A percentile compares a stretch with the other conserved stretches of the same genome.
These are phyloP conservation scores for Cercospora sojina DNA, from an alignment of 2,329 filamentous ascomycete genomes.

Conservation along the genomic window DNA sequence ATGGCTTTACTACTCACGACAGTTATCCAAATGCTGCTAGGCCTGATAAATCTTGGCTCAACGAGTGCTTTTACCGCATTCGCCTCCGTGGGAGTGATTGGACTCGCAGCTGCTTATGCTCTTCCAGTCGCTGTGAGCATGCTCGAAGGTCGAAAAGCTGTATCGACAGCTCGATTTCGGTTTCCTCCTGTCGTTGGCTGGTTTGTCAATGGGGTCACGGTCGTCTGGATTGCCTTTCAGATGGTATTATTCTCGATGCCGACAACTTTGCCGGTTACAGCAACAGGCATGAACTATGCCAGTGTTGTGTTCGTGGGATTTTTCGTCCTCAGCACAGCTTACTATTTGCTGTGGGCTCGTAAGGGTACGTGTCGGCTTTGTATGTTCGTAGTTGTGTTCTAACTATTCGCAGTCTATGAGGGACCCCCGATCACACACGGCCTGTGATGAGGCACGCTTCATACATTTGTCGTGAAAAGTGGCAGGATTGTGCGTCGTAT, in stretches of 20 bases:
- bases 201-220: conserved; percentile 31
- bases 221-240: conserved; percentile 34
- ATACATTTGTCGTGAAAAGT: neutral
- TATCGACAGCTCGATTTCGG: conserved; percentile 18
- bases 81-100: conserved; percentile 57
- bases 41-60: conserved; percentile 52
- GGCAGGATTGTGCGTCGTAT: neutral
- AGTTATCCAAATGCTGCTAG: conserved; percentile 50
- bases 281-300: conserved; percentile 58
- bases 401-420: conserved; percentile 7
- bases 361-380: conserved; percentile 8
- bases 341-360: conserved; percentile 17
- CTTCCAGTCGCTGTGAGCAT: conserved; percentile 50
- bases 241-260: conserved; percentile 54
- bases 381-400: neutral
- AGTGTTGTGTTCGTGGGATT: conserved; percentile 58
- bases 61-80: conserved; percentile 52
- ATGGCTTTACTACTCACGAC: conserved; percentile 47
- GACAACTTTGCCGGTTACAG: conserved; percentile 53
- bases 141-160: conserved; percentile 40
- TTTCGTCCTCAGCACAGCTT: conserved; percentile 2
- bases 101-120: conserved; percentile 55
- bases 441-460: neutral
- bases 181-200: conserved; percentile 38
- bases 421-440: neutral